Percentiles rank a stretch among this genome's conserved stretches.
Conservation (phyloP, 306 rosid species). For the Quercus wislizeni region DNA sequence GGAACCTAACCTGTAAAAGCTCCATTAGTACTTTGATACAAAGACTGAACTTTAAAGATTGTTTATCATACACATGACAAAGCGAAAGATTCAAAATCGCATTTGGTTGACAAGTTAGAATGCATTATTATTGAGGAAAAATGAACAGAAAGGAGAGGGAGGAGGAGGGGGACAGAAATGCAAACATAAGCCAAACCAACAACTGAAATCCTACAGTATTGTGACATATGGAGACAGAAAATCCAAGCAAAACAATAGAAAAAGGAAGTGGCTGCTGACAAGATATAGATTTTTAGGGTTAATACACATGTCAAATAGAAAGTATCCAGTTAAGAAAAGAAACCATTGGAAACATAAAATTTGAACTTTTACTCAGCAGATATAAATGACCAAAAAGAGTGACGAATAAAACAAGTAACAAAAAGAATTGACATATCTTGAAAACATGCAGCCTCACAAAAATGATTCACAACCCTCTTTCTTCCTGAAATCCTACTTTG, state of each 20-base stretch:
- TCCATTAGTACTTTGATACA: constrained; percentile 19
- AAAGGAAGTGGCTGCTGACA: not conserved
- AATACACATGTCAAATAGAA: not conserved
- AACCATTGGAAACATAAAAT: not conserved
- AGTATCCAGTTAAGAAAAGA: not conserved
- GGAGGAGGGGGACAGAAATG: not conserved
- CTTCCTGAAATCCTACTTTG: not conserved
- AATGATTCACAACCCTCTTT: not conserved
- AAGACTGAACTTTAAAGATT: not conserved
- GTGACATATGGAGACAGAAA: not conserved
- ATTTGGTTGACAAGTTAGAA: not conserved
- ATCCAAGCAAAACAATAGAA: not conserved
- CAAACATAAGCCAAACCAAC: not conserved
- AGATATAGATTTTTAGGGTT: not conserved
- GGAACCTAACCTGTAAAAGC: constrained; percentile 51
- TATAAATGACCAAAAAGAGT: not conserved
- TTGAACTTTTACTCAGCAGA: not conserved
- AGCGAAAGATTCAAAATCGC: not conserved
- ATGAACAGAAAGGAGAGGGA: not conserved
- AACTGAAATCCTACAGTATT: not conserved
- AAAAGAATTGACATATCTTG: not conserved
- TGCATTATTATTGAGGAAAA: not conserved
- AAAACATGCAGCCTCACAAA: not conserved
- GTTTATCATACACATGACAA: not conserved
- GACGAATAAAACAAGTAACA: not conserved